Evolutionary conservation across 208 protist species (phyloP).

Genomic region (Perkinsela sp.): DNA sequence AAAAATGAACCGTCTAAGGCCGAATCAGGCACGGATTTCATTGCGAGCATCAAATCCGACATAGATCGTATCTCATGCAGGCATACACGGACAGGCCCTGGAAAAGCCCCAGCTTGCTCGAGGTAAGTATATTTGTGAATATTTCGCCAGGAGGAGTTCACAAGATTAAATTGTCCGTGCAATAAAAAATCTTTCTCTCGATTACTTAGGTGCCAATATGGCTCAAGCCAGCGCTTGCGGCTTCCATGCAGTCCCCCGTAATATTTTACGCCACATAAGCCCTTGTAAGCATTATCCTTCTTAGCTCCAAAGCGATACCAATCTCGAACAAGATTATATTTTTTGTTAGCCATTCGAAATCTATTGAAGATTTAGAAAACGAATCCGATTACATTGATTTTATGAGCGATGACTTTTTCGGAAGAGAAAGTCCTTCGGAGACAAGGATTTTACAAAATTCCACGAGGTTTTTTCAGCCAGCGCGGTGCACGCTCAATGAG

Average conservation of each 20-base stretch:
- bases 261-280: neutral
- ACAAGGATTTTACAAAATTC: too few species aligned
- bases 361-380: too few species aligned
- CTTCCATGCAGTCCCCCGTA: neutral
- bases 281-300: neutral
- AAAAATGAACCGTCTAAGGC: too few species aligned
- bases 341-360: neutral
- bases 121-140: constrained; percentile 1
- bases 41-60: neutral
- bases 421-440: too few species aligned
- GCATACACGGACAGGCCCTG: neutral
- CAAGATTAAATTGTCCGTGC: neutral
- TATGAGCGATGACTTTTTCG: too few species aligned
- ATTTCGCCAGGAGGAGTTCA: neutral
- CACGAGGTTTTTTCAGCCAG: too few species aligned
- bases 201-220: neutral
- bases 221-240: neutral
- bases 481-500: too few species aligned
- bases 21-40: too few species aligned
- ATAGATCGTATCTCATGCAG: neutral
- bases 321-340: neutral
- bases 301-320: neutral
- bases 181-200: neutral
- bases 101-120: neutral
- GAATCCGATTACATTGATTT: too few species aligned